Conservation (phyloP, 768 basidiomycete species). For the Chiua virens region DNA sequence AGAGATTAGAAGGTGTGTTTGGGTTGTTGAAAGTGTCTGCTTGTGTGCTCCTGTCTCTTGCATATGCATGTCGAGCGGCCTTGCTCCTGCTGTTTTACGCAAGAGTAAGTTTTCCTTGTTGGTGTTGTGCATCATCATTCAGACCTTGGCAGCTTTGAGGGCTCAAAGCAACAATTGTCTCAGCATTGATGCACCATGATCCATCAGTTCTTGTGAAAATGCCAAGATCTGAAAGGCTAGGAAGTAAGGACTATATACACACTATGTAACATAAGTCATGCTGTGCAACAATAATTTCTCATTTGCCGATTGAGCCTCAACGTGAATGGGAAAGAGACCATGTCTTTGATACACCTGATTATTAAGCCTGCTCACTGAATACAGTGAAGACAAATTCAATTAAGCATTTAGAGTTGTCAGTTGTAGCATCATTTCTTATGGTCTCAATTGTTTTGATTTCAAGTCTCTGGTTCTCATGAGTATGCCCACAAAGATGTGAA, state of each 20-base stretch:
- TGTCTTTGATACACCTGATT: too few relatives aligned
- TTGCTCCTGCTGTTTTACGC: slow-evolving; percentile 1
- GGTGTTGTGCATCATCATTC: not conserved
- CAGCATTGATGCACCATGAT: not conserved
- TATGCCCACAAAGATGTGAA: too few relatives aligned
- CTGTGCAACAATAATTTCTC: too few relatives aligned
- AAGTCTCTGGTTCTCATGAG: too few relatives aligned
- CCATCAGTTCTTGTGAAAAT: too few relatives aligned
- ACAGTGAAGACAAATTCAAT: too few relatives aligned
- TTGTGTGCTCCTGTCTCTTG: slow-evolving; percentile 3
- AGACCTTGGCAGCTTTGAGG: slow-evolving; percentile 1
- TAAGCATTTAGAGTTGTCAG: too few relatives aligned
- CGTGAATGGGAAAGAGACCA: too few relatives aligned
- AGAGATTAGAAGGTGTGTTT: not conserved
- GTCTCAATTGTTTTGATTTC: too few relatives aligned
- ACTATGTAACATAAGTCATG: slow-evolving; percentile 24
- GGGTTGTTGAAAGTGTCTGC: slow-evolving; percentile 1
- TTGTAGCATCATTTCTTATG: too few relatives aligned
- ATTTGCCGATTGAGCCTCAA: too few relatives aligned
- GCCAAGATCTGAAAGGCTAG: not conserved
- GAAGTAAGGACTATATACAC: slow-evolving; percentile 3
- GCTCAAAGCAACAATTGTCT: not conserved
- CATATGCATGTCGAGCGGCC: slow-evolving; percentile 6
- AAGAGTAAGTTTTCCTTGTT: not conserved
- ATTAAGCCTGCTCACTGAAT: too few relatives aligned